phyloP scores from a whole-genome alignment of 2,329 filamentous ascomycete species.

The Cercospora canescens region DNA sequence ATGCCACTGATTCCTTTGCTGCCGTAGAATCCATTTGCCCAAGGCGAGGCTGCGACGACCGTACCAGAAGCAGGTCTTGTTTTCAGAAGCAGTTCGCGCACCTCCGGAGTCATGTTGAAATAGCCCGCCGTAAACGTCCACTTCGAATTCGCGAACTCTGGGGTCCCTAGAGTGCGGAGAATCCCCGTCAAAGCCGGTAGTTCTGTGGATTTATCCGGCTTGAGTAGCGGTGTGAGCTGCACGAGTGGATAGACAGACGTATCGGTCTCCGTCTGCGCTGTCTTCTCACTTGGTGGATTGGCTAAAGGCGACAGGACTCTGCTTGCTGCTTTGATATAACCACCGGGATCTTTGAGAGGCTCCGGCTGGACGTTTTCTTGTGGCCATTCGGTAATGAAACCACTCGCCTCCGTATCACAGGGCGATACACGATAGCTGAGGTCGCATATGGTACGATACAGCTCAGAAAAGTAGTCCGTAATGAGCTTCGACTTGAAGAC shows the following conservation, averaged over 20 bases:
- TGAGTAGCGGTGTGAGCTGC: slow-evolving; percentile 83
- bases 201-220: slow-evolving; percentile 81
- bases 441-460: slow-evolving; percentile 75
- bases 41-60: slow-evolving; percentile 87
- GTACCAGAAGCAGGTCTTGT: slow-evolving; percentile 71
- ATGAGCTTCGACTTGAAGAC: slow-evolving; percentile 78
- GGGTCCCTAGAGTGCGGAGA: slow-evolving; percentile 67
- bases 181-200: slow-evolving; percentile 77
- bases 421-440: slow-evolving; percentile 81
- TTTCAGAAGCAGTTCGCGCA: slow-evolving; percentile 76
- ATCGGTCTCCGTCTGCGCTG: slow-evolving; percentile 44
- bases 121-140: slow-evolving; percentile 99
- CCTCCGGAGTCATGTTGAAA: slow-evolving; percentile 89
- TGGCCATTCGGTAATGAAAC: slow-evolving; percentile 71
- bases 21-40: slow-evolving; percentile 93
- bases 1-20: slow-evolving; percentile 86
- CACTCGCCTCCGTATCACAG: slow-evolving; percentile 44
- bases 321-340: slow-evolving; percentile 70
- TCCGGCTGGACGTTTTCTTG: slow-evolving; percentile 70
- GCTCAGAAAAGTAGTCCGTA: slow-evolving; percentile 75
- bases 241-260: slow-evolving; percentile 83
- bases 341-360: slow-evolving; percentile 68
- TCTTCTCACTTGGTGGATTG: slow-evolving; percentile 38
- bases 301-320: slow-evolving; percentile 67
- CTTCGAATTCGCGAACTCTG: slow-evolving; percentile 63